phyloP scores from a whole-genome alignment of 768 basidiomycete genomes.

The Roridomyces roridus region DNA sequence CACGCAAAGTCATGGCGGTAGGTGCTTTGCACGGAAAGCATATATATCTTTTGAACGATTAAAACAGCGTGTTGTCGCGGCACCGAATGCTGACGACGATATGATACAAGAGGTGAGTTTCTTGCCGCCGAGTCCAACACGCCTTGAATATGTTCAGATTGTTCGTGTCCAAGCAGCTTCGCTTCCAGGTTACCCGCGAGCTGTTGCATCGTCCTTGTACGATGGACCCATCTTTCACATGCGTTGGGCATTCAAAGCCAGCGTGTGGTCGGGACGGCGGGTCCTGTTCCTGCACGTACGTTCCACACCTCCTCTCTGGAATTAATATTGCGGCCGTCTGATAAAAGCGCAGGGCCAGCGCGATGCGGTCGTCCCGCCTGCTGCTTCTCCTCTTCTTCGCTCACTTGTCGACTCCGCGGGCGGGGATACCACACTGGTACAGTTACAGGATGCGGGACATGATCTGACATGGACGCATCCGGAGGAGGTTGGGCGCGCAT shows the following conservation, averaged over 20 bases:
- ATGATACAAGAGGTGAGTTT: conserved; percentile 3
- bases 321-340: too few relatives aligned
- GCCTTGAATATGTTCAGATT: conserved; percentile 42
- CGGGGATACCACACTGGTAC: conserved; percentile 37
- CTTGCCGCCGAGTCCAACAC: conserved; percentile 53
- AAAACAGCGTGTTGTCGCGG: not conserved
- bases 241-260: conserved; percentile 13
- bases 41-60: not conserved
- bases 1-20: not conserved
- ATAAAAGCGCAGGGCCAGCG: not conserved
- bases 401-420: not conserved
- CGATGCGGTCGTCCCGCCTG: conserved; percentile 5
- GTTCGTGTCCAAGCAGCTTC: conserved; percentile 54
- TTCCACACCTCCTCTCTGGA: too few relatives aligned
- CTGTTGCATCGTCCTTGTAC: conserved; percentile 53
- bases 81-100: not conserved
- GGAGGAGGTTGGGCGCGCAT: conserved; percentile 37
- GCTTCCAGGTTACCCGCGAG: conserved; percentile 53
- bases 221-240: conserved; percentile 42
- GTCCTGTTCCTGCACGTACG: conserved; percentile 18
- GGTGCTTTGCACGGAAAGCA: not conserved
- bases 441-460: conserved; percentile 58
- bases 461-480: conserved; percentile 55
- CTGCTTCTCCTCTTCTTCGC: not conserved
- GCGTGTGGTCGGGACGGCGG: not conserved